These are phyloP conservation scores for Solanum neorickii DNA, from an alignment of 257 asterid genomes.

Conservation along the genomic window DNA sequence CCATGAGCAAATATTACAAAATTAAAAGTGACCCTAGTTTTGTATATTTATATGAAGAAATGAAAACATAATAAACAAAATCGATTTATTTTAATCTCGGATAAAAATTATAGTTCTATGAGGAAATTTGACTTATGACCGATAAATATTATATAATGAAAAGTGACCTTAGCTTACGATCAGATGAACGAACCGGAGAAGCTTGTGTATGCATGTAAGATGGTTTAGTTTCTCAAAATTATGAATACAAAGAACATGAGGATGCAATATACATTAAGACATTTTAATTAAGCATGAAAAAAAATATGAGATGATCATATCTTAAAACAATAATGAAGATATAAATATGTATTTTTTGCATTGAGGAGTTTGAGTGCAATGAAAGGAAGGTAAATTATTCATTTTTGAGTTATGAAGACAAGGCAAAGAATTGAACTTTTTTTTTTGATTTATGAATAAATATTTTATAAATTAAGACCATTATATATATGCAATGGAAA, in stretches of 20 bases:
- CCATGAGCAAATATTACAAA: background rate
- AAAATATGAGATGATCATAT: background rate
- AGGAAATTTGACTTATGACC: background rate
- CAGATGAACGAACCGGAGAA: background rate
- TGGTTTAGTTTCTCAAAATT: background rate
- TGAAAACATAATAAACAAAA: background rate
- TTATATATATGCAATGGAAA: background rate
- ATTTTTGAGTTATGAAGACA: background rate
- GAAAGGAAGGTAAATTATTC: conserved; percentile 28
- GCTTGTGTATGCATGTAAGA: background rate
- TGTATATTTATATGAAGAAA: background rate
- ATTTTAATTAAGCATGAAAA: background rate
- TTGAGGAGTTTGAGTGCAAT: conserved; percentile 15
- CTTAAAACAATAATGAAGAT: background rate
- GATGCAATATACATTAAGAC: background rate
- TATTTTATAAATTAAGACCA: background rate
- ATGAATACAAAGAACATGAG: background rate
- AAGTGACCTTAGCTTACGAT: background rate
- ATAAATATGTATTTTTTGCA: conserved; percentile 6
- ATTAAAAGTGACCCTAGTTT: background rate
- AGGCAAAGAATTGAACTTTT: conserved; percentile 3
- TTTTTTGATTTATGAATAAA: background rate
- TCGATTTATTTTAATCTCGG: background rate
- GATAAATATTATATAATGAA: background rate
- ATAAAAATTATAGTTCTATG: background rate